A percentile compares a stretch with the other conserved stretches of the same genome.
Conservation (phyloP, 257 asterid genomes). For the Mitragyna speciosa region DNA sequence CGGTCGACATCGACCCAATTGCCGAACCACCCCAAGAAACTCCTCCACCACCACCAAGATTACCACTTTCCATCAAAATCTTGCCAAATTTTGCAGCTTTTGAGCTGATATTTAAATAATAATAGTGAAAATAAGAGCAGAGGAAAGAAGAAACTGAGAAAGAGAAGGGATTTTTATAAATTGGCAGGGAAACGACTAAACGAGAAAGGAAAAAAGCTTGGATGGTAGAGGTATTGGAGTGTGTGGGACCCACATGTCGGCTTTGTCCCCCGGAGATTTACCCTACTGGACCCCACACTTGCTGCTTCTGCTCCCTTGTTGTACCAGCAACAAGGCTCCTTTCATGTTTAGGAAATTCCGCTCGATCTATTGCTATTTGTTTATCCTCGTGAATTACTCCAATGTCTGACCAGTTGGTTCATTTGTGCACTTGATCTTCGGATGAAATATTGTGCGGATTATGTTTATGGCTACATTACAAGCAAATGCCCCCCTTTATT, state of each 20-base stretch:
- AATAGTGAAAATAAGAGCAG: too few species aligned
- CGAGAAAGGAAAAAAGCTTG: constrained; percentile 22
- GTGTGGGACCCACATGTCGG: constrained; percentile 58
- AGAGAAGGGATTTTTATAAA: constrained; percentile 7
- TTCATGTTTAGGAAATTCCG: too few species aligned
- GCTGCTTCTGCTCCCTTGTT: background rate
- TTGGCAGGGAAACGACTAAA: constrained; percentile 1
- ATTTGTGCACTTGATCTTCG: background rate
- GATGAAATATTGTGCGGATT: background rate
- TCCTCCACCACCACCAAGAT: constrained; percentile 20
- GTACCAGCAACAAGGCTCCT: background rate
- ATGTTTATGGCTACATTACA: background rate
- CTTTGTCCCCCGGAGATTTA: constrained; percentile 58
- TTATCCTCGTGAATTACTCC: background rate
- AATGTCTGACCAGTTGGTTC: background rate
- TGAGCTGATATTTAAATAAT: background rate
- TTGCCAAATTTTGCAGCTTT: background rate
- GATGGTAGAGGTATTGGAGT: constrained; percentile 18
- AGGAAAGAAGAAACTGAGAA: background rate
- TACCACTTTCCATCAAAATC: constrained; percentile 33
- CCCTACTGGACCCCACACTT: constrained; percentile 38
- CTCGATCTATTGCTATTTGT: background rate
- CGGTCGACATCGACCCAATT: constrained; percentile 37
- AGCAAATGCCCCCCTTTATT: background rate
- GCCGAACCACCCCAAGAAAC: constrained; percentile 23